phyloP scores from a whole-genome alignment of 2,329 filamentous ascomycete species.

The Fusarium decemcellulare region DNA sequence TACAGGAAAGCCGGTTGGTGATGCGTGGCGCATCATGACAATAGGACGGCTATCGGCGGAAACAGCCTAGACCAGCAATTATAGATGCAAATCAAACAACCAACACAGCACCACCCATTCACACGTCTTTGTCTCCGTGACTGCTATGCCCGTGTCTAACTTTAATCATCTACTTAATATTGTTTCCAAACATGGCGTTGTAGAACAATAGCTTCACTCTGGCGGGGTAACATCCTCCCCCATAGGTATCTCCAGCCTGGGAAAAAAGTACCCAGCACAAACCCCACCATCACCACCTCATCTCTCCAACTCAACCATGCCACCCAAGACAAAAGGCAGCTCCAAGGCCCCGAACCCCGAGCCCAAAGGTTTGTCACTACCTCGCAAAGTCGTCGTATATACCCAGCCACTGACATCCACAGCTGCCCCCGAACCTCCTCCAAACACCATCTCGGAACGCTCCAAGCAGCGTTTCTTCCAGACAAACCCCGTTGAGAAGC shows the following conservation, averaged over 20 bases:
- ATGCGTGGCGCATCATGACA: constrained; percentile 11
- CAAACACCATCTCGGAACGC: constrained; percentile 64
- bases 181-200: constrained; percentile 27
- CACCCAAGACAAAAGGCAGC: constrained; percentile 55
- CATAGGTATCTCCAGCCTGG: constrained; percentile 27
- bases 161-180: constrained; percentile 20
- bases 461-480: constrained; percentile 63
- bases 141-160: constrained; percentile 5
- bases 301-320: constrained; percentile 50
- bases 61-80: background rate
- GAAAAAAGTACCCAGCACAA: constrained; percentile 39
- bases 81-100: constrained; percentile 2
- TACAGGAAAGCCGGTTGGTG: constrained; percentile 3
- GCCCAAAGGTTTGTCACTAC: constrained; percentile 35
- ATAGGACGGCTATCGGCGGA: constrained; percentile 1
- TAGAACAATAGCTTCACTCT: constrained; percentile 43
- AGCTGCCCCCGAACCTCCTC: constrained; percentile 51
- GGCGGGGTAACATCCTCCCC: constrained; percentile 43
- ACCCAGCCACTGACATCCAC: constrained; percentile 14
- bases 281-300: constrained; percentile 45
- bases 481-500: constrained; percentile 64
- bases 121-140: constrained; percentile 1
- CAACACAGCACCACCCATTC: constrained; percentile 4
- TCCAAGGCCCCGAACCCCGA: constrained; percentile 48
- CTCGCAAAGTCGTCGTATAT: background rate